Percentiles rank a stretch among this genome's conserved stretches.
Evolutionary conservation across 1,284 basidiomycete species (phyloP).

Genomic region (Sparassis latifolia): DNA sequence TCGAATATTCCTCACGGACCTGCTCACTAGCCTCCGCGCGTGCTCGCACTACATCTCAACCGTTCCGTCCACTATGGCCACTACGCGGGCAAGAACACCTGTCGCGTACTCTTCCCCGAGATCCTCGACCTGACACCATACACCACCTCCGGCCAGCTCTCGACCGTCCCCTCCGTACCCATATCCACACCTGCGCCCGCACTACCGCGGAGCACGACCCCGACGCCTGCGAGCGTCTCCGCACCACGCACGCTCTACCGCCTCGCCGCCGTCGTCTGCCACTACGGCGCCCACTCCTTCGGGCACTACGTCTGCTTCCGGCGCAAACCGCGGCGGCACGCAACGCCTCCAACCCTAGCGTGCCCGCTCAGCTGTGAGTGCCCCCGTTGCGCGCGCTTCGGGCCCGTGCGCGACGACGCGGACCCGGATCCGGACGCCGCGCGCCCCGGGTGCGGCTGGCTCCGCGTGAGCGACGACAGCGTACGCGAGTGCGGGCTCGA

Average conservation of each 20-base stretch:
- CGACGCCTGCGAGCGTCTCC: slow-evolving; percentile 46
- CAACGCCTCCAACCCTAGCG: slow-evolving; percentile 40
- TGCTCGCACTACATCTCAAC: slow-evolving; percentile 82
- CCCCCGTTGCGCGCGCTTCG: slow-evolving; percentile 33
- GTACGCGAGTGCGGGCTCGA: slow-evolving; percentile 77
- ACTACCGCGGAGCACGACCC: slow-evolving; percentile 43
- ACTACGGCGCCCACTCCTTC: slow-evolving; percentile 84
- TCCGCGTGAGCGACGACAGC: slow-evolving; percentile 79
- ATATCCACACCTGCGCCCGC: slow-evolving; percentile 48
- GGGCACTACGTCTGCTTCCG: slow-evolving; percentile 90
- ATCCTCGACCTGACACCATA: slow-evolving; percentile 81
- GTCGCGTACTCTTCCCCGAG: slow-evolving; percentile 78
- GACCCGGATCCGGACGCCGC: slow-evolving; percentile 6
- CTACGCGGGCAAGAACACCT: slow-evolving; percentile 76
- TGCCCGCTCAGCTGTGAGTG: slow-evolving; percentile 44
- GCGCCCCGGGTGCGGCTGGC: slow-evolving; percentile 61
- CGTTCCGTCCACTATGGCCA: slow-evolving; percentile 76
- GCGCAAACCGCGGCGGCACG: slow-evolving; percentile 59
- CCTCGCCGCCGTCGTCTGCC: slow-evolving; percentile 78
- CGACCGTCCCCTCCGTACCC: slow-evolving; percentile 54
- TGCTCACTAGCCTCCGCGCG: slow-evolving; percentile 61
- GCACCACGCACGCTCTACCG: slow-evolving; percentile 66
- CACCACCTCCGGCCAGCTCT: slow-evolving; percentile 72
- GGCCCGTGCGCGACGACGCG: slow-evolving; percentile 34
- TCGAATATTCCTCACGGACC: slow-evolving; percentile 6